Evolutionary conservation across 1,284 basidiomycete species (phyloP), one percentile per base, ranked within the genome.

Genomic region (Psilocybe mexicana): DNA sequence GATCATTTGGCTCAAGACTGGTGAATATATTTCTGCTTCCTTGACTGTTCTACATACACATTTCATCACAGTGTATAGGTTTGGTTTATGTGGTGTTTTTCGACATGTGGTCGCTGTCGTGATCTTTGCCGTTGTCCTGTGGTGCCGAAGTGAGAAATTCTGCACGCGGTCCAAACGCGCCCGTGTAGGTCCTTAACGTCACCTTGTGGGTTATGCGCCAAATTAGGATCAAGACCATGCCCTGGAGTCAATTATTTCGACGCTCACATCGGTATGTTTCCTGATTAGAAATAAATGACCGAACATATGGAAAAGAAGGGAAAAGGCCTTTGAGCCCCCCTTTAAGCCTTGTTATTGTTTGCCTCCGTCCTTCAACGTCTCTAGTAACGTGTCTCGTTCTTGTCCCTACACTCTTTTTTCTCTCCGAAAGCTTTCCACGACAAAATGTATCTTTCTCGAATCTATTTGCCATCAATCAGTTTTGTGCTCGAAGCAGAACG

Each of bases 251-350:
- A 48, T 48, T 23, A 14, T 48, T 48, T 48, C 46, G 46, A 48
- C 46, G 46, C 46, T 48, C 18, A 48, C 46, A 48, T 48, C 46
- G 46, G 46, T 48, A 33, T 48, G 46, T 48, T 33, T 48, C 30
- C 46, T 18, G 4, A 48, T 48, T 24, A n/a, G 30, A 48, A 33
- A 33, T 48, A 26, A n/a, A 30, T 26, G 28, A 28, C 46, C 28
- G 46, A n/a, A 10, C 3, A 28, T 23, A 25, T 48, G 7, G 30
- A 48, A 48, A 48, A 35, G 30, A 48, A 44, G 28, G 46, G 1
- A 11, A 23, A 48, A 33, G 12, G 30, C 28, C 28, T 18, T 48
- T 30, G 33, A 33, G 30, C 11, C 28, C 30, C 46, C 46, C 46
- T 26, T 33, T 30, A 14, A 35, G 28, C 46, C 33, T 48, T 48